Percentiles rank a stretch among this genome's conserved stretches.
Evolutionary conservation across 208 protist species (phyloP).

Genomic region (Leishmania major): DNA sequence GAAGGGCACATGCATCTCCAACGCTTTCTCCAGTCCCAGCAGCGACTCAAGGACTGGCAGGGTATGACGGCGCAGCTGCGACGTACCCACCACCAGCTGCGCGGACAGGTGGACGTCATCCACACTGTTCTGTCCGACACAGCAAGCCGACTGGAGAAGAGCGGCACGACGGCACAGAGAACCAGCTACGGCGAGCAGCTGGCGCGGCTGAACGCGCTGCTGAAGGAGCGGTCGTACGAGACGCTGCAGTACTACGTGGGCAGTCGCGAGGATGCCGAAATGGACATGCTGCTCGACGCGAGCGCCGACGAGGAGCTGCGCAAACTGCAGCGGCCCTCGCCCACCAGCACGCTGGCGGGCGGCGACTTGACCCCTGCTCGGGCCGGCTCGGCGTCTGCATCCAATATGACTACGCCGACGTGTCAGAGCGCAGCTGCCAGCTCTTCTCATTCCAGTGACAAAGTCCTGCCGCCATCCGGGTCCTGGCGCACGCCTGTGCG

Average conservation of each 20-base stretch:
- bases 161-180: not conserved
- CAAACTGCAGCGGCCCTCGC: conserved; percentile 22
- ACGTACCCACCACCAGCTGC: conserved; percentile 35
- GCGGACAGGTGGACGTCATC: conserved; percentile 39
- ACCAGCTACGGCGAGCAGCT: conserved; percentile 23
- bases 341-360: not conserved
- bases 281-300: conserved; percentile 21
- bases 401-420: conserved; percentile 10
- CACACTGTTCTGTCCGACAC: conserved; percentile 33
- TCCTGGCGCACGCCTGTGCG: not conserved
- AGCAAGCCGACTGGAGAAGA: conserved; percentile 34
- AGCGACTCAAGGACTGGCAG: conserved; percentile 66
- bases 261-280: conserved; percentile 15
- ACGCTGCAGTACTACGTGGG: conserved; percentile 36
- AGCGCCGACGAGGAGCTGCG: conserved; percentile 35
- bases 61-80: conserved; percentile 38
- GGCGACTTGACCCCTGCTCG: conserved; percentile 19
- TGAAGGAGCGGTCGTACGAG: conserved; percentile 45
- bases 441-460: not conserved
- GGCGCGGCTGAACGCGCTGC: conserved; percentile 35
- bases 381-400: not conserved
- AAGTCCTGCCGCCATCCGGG: not conserved
- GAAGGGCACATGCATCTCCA: conserved; percentile 34
- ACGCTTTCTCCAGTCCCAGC: conserved; percentile 47
- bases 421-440: conserved; percentile 15